Conservation (phyloP, 305 asterid species). For the Fraxinus sp. region DNA sequence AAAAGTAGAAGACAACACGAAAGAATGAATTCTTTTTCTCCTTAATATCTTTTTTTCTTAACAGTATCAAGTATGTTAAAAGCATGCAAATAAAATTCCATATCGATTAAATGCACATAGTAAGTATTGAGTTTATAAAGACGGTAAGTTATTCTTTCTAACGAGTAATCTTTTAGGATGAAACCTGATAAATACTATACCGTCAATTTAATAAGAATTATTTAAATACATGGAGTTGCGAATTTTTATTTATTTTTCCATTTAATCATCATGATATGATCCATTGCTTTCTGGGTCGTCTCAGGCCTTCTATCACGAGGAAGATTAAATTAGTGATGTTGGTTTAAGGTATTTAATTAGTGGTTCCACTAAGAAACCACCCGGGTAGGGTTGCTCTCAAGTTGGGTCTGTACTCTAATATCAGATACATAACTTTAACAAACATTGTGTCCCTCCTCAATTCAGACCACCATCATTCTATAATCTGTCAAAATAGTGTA, state of each 20-base stretch:
- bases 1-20: constrained; percentile 28
- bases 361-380: constrained; percentile 54
- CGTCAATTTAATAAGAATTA: constrained; percentile 11
- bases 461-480: constrained; percentile 52
- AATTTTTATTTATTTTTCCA: too few relatives aligned
- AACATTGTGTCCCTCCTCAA: constrained; percentile 57
- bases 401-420: constrained; percentile 31
- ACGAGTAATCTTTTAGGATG: constrained; percentile 6
- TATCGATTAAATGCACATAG: not conserved
- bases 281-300: not conserved
- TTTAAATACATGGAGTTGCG: constrained; percentile 16
- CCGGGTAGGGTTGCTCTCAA: constrained; percentile 23
- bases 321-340: too few relatives aligned
- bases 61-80: not conserved
- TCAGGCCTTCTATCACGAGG: constrained; percentile 17
- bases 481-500: constrained; percentile 18
- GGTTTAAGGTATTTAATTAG: too few relatives aligned
- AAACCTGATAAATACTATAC: not conserved
- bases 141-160: not conserved
- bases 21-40: constrained; percentile 15
- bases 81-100: not conserved
- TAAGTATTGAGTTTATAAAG: not conserved
- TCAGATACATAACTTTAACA: constrained; percentile 41
- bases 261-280: not conserved
- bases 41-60: not conserved